Percentiles rank a stretch among this genome's conserved stretches.
These are phyloP conservation scores for Aspergillus saccharolyticus DNA, from an alignment of 495 filamentous ascomycete species.

Conservation along the genomic window DNA sequence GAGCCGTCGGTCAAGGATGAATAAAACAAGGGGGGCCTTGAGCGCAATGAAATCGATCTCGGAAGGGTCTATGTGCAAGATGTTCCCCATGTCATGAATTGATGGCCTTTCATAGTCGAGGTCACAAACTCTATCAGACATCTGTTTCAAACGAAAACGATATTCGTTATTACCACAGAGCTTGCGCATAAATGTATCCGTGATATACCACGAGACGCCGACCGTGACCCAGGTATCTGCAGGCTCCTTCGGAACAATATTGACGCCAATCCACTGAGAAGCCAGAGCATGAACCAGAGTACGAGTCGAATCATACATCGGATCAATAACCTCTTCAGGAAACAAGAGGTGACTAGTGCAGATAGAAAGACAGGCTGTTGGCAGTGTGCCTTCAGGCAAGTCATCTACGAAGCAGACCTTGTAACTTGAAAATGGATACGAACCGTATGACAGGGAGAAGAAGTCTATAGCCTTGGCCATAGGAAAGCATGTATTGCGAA, in stretches of 20 bases:
- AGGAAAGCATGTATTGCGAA: slow-evolving; percentile 77
- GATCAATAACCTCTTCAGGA: slow-evolving; percentile 74
- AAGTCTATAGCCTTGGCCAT: slow-evolving; percentile 76
- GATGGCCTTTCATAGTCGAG: slow-evolving; percentile 78
- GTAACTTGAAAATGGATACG: slow-evolving; percentile 82
- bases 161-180: slow-evolving; percentile 94
- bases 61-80: slow-evolving; percentile 71
- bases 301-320: slow-evolving; percentile 70
- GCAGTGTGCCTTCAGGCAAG: slow-evolving; percentile 61
- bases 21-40: slow-evolving; percentile 87
- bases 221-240: slow-evolving; percentile 88
- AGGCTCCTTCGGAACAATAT: slow-evolving; percentile 72
- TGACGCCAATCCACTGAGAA: slow-evolving; percentile 90
- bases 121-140: slow-evolving; percentile 75
- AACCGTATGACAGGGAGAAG: slow-evolving; percentile 77
- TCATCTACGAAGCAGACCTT: slow-evolving; percentile 94
- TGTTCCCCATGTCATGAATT: slow-evolving; percentile 70
- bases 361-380: slow-evolving; percentile 77
- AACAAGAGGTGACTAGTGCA: slow-evolving; percentile 85
- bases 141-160: slow-evolving; percentile 80
- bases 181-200: slow-evolving; percentile 81
- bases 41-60: slow-evolving; percentile 85
- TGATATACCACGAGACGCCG: slow-evolving; percentile 88
- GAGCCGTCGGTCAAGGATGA: slow-evolving; percentile 85
- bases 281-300: slow-evolving; percentile 76